These are phyloP conservation scores for Wallacemonas sp. DNA, from an alignment of 208 protist genomes.

Conservation along the genomic window DNA sequence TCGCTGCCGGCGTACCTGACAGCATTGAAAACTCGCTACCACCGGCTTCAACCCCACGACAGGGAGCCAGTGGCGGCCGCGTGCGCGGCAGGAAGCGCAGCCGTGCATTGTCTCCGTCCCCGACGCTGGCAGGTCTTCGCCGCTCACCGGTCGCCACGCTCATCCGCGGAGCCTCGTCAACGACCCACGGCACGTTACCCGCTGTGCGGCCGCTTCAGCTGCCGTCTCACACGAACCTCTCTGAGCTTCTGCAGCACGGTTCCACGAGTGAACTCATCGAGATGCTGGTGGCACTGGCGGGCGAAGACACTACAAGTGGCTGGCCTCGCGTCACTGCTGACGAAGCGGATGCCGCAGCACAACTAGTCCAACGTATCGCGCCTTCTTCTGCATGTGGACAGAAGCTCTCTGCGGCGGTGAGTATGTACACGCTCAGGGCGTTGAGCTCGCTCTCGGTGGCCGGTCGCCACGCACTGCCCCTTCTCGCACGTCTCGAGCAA, in stretches of 20 bases:
- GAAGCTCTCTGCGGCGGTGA: not conserved
- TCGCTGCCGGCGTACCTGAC: constrained; percentile 57
- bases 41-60: not conserved
- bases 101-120: constrained; percentile 8
- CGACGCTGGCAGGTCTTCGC: constrained; percentile 9
- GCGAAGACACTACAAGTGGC: not conserved
- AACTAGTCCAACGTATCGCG: not conserved
- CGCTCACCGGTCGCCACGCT: constrained; percentile 12
- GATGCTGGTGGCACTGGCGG: constrained; percentile 8
- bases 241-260: not conserved
- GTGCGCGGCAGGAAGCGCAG: not conserved
- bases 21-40: constrained; percentile 15
- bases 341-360: too few relatives aligned
- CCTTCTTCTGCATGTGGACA: not conserved
- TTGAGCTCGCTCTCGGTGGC: not conserved
- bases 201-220: not conserved
- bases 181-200: not conserved
- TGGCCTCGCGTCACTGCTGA: too few relatives aligned
- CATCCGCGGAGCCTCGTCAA: not conserved
- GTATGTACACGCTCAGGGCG: constrained; percentile 2
- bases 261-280: constrained; percentile 14
- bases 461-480: not conserved
- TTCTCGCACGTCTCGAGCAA: not conserved
- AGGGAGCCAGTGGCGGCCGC: not conserved
- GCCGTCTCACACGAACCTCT: not conserved